phyloP scores from a whole-genome alignment of 768 basidiomycete species.

The Mycena albidolilacea region DNA sequence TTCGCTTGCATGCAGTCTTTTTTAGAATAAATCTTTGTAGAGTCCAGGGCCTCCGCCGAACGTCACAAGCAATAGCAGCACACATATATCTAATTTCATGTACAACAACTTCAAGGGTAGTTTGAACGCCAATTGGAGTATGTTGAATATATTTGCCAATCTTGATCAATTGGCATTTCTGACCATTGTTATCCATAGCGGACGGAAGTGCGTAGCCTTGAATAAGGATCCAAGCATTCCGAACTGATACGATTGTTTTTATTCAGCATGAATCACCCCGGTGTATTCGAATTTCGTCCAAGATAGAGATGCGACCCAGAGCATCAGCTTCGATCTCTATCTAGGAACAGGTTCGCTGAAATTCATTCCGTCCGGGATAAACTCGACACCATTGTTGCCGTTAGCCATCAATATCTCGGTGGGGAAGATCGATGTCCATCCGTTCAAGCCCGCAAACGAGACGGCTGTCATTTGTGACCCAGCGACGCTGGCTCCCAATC shows the following conservation, averaged over 20 bases:
- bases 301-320: slow-evolving; percentile 44
- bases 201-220: slow-evolving; percentile 6
- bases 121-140: slow-evolving; percentile 56
- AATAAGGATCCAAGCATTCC: neutral
- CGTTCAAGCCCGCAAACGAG: too few species aligned
- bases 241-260: neutral
- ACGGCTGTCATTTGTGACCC: too few species aligned
- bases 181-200: slow-evolving; percentile 2
- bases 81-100: slow-evolving; percentile 51
- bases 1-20: neutral
- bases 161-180: neutral
- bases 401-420: slow-evolving; percentile 19
- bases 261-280: slow-evolving; percentile 51
- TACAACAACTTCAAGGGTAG: slow-evolving; percentile 55
- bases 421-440: too few species aligned
- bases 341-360: slow-evolving; percentile 49
- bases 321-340: too few species aligned
- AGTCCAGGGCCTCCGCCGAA: slow-evolving; percentile 52
- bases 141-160: slow-evolving; percentile 31
- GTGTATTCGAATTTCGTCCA: slow-evolving; percentile 58
- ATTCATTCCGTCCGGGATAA: neutral
- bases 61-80: slow-evolving; percentile 52
- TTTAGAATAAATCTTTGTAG: slow-evolving; percentile 46
- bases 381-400: neutral
- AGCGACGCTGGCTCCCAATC: too few species aligned